Evolutionary conservation across 495 filamentous ascomycete genomes (phyloP), one percentile per base, ranked within the genome.

Genomic region (Talaromyces stipitatus): DNA sequence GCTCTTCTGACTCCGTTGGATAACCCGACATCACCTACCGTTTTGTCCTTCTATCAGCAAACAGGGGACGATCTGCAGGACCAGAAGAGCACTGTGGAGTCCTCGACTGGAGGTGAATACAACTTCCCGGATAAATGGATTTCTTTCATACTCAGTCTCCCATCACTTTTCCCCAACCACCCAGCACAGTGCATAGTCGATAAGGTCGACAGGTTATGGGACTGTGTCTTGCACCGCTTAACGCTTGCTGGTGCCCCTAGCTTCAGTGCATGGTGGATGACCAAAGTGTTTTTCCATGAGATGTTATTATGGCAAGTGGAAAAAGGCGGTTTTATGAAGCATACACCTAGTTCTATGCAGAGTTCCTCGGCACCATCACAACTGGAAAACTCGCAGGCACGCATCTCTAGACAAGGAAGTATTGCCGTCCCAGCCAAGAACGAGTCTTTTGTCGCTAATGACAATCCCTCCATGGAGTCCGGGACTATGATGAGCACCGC

Each of bases 261-360:
- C 63, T 98, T 96, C 65, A 90, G 90, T 12, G 85, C 89, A 2
- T 98, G 94, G 94, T 97, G 94, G 91, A 87, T 96, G 54, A 91
- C 90, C n/a, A 96, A 97, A 66, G 90, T 92, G 53, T 98, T 91
- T 78, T 82, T 98, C 54, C 92, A 97, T 66, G 94, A 97, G 71
- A 95, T 95, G 91, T 83, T 91, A 63, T 73, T 85, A 33, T 97
- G 94, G 82, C 78, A 95, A 61, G 92, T 90, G 0, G 91, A 96
- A 63, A 87, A 91, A 56, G 94, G 94, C 18, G 94, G 94, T 0
- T 97, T 97, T 66, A 83, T 97, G 78, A 82, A 83, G 47, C 81
- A 84, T 60, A 75, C 64, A 10, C 73, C 78, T 3, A 69, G 68
- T 46, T 70, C 69, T n/a, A 55, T 75, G 33, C 74, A 80, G 58